A percentile compares a stretch with the other conserved stretches of the same genome.
Evolutionary conservation across 2,329 filamentous ascomycete species (phyloP).

Genomic region (Elsinoe arachidis): DNA sequence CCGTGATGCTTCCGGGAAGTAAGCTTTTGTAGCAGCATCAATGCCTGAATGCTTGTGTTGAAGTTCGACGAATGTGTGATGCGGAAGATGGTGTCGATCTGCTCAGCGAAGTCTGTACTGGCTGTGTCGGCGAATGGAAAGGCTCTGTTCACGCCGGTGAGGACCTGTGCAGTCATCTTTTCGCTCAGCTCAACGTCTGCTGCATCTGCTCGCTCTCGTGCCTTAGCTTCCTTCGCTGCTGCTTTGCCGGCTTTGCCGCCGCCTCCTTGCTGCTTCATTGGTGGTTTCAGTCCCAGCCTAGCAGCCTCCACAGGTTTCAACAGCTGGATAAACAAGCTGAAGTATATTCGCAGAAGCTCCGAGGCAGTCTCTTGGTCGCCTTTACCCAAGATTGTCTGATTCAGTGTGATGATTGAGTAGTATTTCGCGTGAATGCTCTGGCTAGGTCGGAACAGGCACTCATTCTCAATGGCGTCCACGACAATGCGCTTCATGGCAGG

Average conservation of each 20-base stretch:
- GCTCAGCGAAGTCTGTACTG: constrained; percentile 69
- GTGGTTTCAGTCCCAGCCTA: constrained; percentile 26
- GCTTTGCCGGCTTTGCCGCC: constrained; percentile 41
- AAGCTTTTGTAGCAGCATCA: constrained; percentile 90
- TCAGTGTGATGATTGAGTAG: constrained; percentile 91
- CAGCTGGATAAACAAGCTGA: constrained; percentile 74
- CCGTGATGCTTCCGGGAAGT: constrained; percentile 70
- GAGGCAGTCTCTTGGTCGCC: constrained; percentile 76
- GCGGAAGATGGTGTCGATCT: constrained; percentile 87
- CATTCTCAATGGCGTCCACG: constrained; percentile 74
- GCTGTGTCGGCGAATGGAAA: constrained; percentile 85
- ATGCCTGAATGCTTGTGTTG: constrained; percentile 93
- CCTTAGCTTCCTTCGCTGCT: constrained; percentile 31
- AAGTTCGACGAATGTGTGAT: constrained; percentile 98
- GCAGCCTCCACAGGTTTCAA: constrained; percentile 53
- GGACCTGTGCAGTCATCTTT: constrained; percentile 82
- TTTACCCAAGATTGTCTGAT: constrained; percentile 84
- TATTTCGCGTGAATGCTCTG: constrained; percentile 87
- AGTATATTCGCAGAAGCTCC: constrained; percentile 81
- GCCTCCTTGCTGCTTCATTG: constrained; percentile 41
- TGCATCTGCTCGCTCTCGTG: constrained; percentile 34
- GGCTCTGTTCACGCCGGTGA: constrained; percentile 91
- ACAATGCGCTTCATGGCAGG: constrained; percentile 90
- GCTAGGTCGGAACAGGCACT: constrained; percentile 76
- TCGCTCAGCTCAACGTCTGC: constrained; percentile 63